A percentile compares a stretch with the other conserved stretches of the same genome.
Conservation (phyloP, 2,329 filamentous ascomycete species). For the Domatiomyces catenatus region DNA sequence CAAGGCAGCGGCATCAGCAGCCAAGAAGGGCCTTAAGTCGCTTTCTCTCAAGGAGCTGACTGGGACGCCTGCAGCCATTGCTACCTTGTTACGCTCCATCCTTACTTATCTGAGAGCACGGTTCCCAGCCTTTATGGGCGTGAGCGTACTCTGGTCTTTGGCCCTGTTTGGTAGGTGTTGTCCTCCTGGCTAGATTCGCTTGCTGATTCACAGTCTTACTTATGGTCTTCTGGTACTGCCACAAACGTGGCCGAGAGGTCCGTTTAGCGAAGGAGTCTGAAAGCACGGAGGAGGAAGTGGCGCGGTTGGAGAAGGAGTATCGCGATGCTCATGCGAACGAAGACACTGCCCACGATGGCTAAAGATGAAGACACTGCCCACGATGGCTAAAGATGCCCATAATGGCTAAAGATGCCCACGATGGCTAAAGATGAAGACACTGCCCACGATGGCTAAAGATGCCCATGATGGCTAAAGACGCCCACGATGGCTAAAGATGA, state of each 20-base stretch:
- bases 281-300: conserved; percentile 31
- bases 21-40: conserved; percentile 52
- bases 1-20: conserved; percentile 41
- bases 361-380: background rate
- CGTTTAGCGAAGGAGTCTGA: conserved; percentile 51
- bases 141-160: conserved; percentile 80
- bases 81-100: conserved; percentile 74
- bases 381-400: too few relatives aligned
- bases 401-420: background rate
- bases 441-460: background rate
- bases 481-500: conserved; percentile 6
- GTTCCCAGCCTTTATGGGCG: conserved; percentile 81
- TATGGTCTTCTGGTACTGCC: conserved; percentile 94
- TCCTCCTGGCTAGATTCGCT: background rate
- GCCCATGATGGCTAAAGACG: too few relatives aligned
- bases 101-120: conserved; percentile 72
- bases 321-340: conserved; percentile 19
- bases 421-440: conserved; percentile 16
- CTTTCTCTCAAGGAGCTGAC: conserved; percentile 64
- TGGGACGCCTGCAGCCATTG: conserved; percentile 73
- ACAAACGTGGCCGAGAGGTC: conserved; percentile 81
- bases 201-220: conserved; percentile 52
- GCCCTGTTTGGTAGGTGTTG: conserved; percentile 61
- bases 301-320: conserved; percentile 25
- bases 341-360: conserved; percentile 11